phyloP scores from a whole-genome alignment of 352 stramenopile genomes.

The Phytophthora kernoviae region DNA sequence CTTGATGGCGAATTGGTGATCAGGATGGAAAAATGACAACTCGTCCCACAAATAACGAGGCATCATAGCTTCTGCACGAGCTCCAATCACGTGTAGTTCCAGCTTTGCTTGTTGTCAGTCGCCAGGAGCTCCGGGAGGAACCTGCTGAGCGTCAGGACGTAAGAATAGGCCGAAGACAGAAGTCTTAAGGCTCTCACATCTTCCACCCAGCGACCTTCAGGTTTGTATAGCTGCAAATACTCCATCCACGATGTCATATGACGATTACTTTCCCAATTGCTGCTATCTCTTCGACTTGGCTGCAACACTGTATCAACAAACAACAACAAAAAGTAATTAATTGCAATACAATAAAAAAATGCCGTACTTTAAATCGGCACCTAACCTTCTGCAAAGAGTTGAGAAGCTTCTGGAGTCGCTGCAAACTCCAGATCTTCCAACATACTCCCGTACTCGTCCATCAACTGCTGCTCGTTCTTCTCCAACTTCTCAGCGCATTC shows the following conservation, averaged over 20 bases:
- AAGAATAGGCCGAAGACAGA: constrained; percentile 73
- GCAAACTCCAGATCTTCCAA: constrained; percentile 49
- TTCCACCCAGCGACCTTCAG: constrained; percentile 32
- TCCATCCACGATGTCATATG: constrained; percentile 43
- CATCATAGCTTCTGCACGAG: constrained; percentile 78
- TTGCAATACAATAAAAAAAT: constrained; percentile 6
- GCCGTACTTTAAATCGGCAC: neutral
- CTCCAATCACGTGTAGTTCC: constrained; percentile 63
- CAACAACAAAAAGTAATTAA: neutral
- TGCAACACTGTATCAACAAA: constrained; percentile 33
- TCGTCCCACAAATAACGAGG: constrained; percentile 73
- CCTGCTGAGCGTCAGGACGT: constrained; percentile 62
- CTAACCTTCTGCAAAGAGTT: constrained; percentile 54
- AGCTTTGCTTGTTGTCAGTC: constrained; percentile 7
- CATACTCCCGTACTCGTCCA: constrained; percentile 49
- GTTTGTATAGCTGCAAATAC: constrained; percentile 50
- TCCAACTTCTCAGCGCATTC: constrained; percentile 38
- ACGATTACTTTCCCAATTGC: constrained; percentile 10
- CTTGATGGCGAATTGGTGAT: constrained; percentile 45
- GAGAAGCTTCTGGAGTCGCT: constrained; percentile 35
- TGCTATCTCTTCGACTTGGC: constrained; percentile 25
- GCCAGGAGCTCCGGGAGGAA: constrained; percentile 39
- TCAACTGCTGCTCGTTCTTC: constrained; percentile 22
- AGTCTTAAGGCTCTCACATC: constrained; percentile 47
- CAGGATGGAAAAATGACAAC: constrained; percentile 45